phyloP scores from a whole-genome alignment of 2,329 filamentous ascomycete genomes.

The Aspergillus viridinutans region DNA sequence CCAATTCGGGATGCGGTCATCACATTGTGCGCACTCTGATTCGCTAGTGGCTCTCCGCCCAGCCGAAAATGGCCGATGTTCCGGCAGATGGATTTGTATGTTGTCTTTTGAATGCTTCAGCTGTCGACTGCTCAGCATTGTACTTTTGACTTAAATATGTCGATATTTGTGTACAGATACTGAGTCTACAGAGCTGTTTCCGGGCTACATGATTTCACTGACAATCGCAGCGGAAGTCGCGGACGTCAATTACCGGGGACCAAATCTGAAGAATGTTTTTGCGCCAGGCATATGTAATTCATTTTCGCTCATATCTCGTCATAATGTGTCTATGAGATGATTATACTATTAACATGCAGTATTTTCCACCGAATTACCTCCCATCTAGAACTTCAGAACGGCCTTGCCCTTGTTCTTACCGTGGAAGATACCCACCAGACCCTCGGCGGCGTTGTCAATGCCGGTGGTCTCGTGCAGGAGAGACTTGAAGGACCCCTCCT shows the following conservation, averaged over 20 bases:
- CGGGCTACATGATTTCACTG: neutral
- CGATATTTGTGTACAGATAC: neutral
- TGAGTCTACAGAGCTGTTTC: neutral
- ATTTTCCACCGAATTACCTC: neutral
- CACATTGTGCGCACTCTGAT: slow-evolving; percentile 33
- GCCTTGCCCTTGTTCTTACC: slow-evolving; percentile 87
- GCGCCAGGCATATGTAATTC: slow-evolving; percentile 1
- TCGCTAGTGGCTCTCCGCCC: slow-evolving; percentile 30
- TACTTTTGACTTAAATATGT: neutral
- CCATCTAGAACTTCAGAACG: slow-evolving; percentile 62
- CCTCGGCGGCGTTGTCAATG: slow-evolving; percentile 72
- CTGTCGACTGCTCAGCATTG: neutral
- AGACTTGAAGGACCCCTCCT: slow-evolving; percentile 69
- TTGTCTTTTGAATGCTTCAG: neutral
- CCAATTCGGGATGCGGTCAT: slow-evolving; percentile 37
- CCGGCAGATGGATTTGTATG: slow-evolving; percentile 10
- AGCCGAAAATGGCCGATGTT: slow-evolving; percentile 38
- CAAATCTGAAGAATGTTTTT: slow-evolving; percentile 9
- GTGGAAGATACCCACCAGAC: slow-evolving; percentile 67
- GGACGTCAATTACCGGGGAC: neutral
- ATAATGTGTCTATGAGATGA: neutral
- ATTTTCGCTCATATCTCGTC: neutral
- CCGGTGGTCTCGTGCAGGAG: slow-evolving; percentile 66
- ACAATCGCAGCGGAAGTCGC: neutral
- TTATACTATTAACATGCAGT: neutral